phyloP scores from a whole-genome alignment of 306 rosid species.

The Inga leiocalycina region DNA sequence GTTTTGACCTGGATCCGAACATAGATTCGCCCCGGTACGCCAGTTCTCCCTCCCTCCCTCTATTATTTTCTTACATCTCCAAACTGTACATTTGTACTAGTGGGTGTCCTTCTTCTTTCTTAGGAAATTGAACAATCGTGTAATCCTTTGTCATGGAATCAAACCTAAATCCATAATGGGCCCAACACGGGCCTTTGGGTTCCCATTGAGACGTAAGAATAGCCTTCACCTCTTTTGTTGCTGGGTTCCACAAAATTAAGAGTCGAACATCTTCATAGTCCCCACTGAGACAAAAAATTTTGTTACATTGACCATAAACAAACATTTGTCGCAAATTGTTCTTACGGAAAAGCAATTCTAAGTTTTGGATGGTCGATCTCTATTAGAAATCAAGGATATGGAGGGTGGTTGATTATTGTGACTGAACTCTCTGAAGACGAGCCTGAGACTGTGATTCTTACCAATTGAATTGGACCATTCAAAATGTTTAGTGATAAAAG shows the following conservation, averaged over 20 bases:
- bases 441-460: background rate
- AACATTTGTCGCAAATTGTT: no score
- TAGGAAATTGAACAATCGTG: no score
- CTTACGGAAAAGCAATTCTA: background rate
- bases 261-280: background rate
- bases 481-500: background rate
- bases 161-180: no score
- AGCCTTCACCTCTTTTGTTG: background rate
- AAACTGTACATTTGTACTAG: background rate
- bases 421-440: no score
- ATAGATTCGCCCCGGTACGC: background rate
- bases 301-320: background rate
- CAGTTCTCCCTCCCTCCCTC: accelerated
- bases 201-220: no score
- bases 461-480: background rate
- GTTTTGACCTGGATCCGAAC: no score
- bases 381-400: background rate
- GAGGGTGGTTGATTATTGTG: background rate
- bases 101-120: background rate
- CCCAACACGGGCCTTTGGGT: no score
- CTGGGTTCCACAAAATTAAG: background rate
- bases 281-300: background rate
- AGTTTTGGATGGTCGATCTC: background rate
- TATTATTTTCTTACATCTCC: no score
- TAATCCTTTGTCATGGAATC: no score